A percentile compares a stretch with the other conserved stretches of the same genome.
These are phyloP conservation scores for Phytophthora brassicae DNA, from an alignment of 352 stramenopile species.

Conservation along the genomic window DNA sequence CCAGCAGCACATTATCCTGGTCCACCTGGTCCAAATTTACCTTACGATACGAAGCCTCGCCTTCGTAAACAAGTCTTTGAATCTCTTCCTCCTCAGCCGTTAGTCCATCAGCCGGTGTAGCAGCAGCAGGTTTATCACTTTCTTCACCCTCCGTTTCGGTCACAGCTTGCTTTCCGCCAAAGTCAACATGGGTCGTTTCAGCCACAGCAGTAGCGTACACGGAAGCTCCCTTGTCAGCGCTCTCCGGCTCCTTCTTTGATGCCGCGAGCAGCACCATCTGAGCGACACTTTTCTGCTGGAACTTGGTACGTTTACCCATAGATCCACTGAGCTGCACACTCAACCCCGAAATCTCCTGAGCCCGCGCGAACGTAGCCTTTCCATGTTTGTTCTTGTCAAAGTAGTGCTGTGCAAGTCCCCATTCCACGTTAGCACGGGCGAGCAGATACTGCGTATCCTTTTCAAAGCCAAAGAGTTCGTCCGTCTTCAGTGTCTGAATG, in stretches of 20 bases:
- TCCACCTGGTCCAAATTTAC: slow-evolving; percentile 91
- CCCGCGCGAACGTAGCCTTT: slow-evolving; percentile 88
- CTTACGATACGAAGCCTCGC: slow-evolving; percentile 68
- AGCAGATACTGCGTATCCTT: slow-evolving; percentile 56
- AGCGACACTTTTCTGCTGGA: slow-evolving; percentile 90
- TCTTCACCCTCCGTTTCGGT: slow-evolving; percentile 13
- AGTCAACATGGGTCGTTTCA: slow-evolving; percentile 62
- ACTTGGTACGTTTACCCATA: slow-evolving; percentile 95
- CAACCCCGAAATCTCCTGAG: slow-evolving; percentile 83
- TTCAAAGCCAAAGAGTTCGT: slow-evolving; percentile 42
- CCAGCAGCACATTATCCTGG: slow-evolving; percentile 89
- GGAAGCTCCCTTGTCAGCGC: slow-evolving; percentile 38
- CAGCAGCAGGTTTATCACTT: background rate
- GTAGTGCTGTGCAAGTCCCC: slow-evolving; percentile 91
- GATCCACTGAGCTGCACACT: slow-evolving; percentile 89
- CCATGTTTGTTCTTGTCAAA: slow-evolving; percentile 91
- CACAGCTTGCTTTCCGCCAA: slow-evolving; percentile 54
- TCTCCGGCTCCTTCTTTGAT: slow-evolving; percentile 52
- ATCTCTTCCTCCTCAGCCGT: slow-evolving; percentile 56
- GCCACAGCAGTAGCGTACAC: slow-evolving; percentile 60
- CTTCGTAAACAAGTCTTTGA: slow-evolving; percentile 63
- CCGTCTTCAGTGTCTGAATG: slow-evolving; percentile 38
- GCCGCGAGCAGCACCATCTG: slow-evolving; percentile 86
- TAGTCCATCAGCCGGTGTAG: slow-evolving; percentile 31
- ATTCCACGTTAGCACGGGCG: slow-evolving; percentile 90